These are phyloP conservation scores for Dujonia santamariae DNA, from an alignment of 1,139 yeast genomes.

Conservation along the genomic window DNA sequence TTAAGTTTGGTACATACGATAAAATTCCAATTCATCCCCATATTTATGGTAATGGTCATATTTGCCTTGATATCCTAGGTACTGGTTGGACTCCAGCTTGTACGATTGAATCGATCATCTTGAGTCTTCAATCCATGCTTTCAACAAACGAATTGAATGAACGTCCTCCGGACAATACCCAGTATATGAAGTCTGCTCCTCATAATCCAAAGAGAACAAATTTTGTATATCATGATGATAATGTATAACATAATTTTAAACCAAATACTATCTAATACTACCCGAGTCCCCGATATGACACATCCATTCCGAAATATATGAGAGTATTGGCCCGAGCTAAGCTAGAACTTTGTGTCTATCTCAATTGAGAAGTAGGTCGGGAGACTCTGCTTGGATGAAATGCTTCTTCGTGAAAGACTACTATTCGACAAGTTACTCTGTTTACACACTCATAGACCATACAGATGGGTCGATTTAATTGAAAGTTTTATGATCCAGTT, in stretches of 20 bases:
- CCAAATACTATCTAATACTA: too few species aligned
- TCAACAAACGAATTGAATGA: slow-evolving; percentile 43
- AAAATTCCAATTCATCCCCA: slow-evolving; percentile 68
- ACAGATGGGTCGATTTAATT: too few species aligned
- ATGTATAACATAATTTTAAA: too few species aligned
- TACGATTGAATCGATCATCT: slow-evolving; percentile 47
- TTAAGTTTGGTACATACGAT: slow-evolving; percentile 15
- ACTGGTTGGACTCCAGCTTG: slow-evolving; percentile 76
- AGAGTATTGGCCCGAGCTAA: too few species aligned
- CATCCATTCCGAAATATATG: slow-evolving; percentile 9
- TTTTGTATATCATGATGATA: slow-evolving; percentile 59
- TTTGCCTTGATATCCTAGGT: slow-evolving; percentile 62
- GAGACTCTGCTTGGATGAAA: too few species aligned
- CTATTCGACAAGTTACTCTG: too few species aligned
- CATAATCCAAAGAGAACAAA: slow-evolving; percentile 48
- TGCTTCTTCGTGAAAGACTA: too few species aligned
- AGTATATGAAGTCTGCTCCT: slow-evolving; percentile 53
- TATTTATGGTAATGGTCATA: slow-evolving; percentile 71
- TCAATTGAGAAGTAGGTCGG: too few species aligned
- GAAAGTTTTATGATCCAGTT: too few species aligned
- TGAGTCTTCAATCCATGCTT: slow-evolving; percentile 67
- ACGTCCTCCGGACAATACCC: slow-evolving; percentile 54
- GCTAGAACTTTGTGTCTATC: too few species aligned
- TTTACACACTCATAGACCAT: too few species aligned
- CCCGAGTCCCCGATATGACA: too few species aligned